phyloP scores from a whole-genome alignment of 139 green algal genomes.

The Chlamydomonas incerta region DNA sequence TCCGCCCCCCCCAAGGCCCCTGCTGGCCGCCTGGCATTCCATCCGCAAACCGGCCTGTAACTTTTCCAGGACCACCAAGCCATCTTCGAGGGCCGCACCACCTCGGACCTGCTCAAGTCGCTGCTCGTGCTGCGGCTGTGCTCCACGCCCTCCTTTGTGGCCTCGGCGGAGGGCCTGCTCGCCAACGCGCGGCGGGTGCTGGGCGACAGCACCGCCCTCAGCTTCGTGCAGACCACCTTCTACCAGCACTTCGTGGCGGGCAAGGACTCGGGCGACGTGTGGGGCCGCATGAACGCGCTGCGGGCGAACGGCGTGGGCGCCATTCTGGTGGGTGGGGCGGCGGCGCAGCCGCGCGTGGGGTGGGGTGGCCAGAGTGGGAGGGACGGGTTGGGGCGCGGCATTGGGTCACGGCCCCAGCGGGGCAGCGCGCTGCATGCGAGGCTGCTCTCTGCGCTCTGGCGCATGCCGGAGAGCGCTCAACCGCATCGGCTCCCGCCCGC shows the following conservation, averaged over 20 bases:
- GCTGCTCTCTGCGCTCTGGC: too few species aligned
- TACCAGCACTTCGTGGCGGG: background rate
- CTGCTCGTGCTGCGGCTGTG: conserved; percentile 50
- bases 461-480: too few species aligned
- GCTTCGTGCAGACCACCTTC: conserved; percentile 1
- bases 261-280: conserved; percentile 30
- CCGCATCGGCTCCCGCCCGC: too few species aligned
- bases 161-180: conserved; percentile 56
- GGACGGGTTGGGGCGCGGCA: too few species aligned
- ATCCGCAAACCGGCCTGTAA: too few species aligned
- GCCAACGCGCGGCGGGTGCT: conserved; percentile 57
- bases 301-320: background rate
- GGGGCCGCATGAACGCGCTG: conserved; percentile 36
- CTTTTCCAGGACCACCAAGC: conserved; percentile 31
- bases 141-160: conserved; percentile 14
- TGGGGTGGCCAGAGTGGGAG: too few species aligned
- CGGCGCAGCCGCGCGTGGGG: too few species aligned
- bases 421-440: too few species aligned
- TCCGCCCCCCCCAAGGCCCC: too few species aligned
- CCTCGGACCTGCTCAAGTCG: conserved; percentile 25
- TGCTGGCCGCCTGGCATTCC: too few species aligned
- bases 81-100: conserved; percentile 34
- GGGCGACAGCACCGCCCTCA: background rate
- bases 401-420: too few species aligned
- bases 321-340: background rate